These are phyloP conservation scores for Pleurotus eryngii DNA, from an alignment of 768 basidiomycete species.

Conservation along the genomic window DNA sequence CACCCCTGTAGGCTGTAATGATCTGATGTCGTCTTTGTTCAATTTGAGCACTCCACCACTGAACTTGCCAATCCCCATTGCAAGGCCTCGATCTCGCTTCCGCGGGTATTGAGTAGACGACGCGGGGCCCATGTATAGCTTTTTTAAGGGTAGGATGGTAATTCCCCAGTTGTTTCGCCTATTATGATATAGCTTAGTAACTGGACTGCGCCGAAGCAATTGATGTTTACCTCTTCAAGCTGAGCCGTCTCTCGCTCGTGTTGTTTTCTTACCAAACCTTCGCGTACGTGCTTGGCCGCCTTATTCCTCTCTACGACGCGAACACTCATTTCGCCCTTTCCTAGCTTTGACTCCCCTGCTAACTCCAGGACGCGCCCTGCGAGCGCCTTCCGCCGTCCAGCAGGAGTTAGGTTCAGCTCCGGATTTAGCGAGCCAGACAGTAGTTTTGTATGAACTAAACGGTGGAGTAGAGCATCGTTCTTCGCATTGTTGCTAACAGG, in stretches of 20 bases:
- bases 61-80: slow-evolving; percentile 80
- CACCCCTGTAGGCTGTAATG: background rate
- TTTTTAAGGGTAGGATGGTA: slow-evolving; percentile 80
- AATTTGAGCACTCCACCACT: slow-evolving; percentile 66
- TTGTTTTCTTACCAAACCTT: slow-evolving; percentile 64
- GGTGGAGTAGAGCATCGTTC: slow-evolving; percentile 78
- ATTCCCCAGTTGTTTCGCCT: slow-evolving; percentile 85
- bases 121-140: slow-evolving; percentile 45
- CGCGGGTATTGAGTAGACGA: slow-evolving; percentile 25
- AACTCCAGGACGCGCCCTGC: slow-evolving; percentile 77
- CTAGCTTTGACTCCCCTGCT: slow-evolving; percentile 63
- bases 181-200: background rate
- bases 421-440: slow-evolving; percentile 70
- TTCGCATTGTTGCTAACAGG: slow-evolving; percentile 63
- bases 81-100: slow-evolving; percentile 62
- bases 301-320: slow-evolving; percentile 63
- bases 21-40: slow-evolving; percentile 56
- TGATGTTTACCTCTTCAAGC: slow-evolving; percentile 61
- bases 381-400: slow-evolving; percentile 69
- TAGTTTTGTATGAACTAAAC: slow-evolving; percentile 74
- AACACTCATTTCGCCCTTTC: slow-evolving; percentile 66
- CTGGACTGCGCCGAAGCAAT: slow-evolving; percentile 1
- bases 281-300: slow-evolving; percentile 69
- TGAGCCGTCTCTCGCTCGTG: slow-evolving; percentile 48
- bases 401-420: slow-evolving; percentile 59